Conservation (phyloP, 2,329 filamentous ascomycete species). For the Zopfia rhizophila region DNA sequence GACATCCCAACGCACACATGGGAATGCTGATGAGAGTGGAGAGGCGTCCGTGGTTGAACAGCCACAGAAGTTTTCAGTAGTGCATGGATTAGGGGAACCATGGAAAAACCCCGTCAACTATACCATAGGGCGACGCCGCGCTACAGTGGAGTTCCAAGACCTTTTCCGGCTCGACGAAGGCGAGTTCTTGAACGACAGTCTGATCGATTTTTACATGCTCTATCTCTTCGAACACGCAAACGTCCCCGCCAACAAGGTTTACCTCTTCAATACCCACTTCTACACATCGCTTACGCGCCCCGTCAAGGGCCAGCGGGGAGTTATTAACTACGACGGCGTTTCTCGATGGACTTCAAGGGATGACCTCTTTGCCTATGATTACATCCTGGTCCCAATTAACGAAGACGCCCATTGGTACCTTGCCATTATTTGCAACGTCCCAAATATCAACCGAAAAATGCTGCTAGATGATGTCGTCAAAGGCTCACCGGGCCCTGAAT, state of each 20-base stretch:
- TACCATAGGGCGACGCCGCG: constrained; percentile 65
- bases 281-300: constrained; percentile 76
- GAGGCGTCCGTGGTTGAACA: not conserved
- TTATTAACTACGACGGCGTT: constrained; percentile 86
- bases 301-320: constrained; percentile 58
- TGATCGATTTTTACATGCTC: constrained; percentile 88
- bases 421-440: constrained; percentile 91
- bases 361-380: constrained; percentile 86
- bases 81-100: constrained; percentile 35
- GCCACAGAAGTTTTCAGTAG: constrained; percentile 29
- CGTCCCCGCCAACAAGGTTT: constrained; percentile 70
- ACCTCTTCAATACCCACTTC: constrained; percentile 95
- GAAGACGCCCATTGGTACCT: constrained; percentile 92
- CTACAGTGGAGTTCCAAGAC: constrained; percentile 76
- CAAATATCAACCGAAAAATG: constrained; percentile 63
- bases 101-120: constrained; percentile 37
- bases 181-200: constrained; percentile 90
- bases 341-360: constrained; percentile 87
- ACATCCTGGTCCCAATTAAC: constrained; percentile 91
- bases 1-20: not conserved
- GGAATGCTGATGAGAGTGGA: not conserved
- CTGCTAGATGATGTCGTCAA: constrained; percentile 15
- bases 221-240: constrained; percentile 50
- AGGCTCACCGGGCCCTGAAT: constrained; percentile 9
- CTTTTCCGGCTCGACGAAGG: constrained; percentile 82